Evolutionary conservation across 2,329 filamentous ascomycete species (phyloP).

Genomic region (Aspergillus transmontanensis): DNA sequence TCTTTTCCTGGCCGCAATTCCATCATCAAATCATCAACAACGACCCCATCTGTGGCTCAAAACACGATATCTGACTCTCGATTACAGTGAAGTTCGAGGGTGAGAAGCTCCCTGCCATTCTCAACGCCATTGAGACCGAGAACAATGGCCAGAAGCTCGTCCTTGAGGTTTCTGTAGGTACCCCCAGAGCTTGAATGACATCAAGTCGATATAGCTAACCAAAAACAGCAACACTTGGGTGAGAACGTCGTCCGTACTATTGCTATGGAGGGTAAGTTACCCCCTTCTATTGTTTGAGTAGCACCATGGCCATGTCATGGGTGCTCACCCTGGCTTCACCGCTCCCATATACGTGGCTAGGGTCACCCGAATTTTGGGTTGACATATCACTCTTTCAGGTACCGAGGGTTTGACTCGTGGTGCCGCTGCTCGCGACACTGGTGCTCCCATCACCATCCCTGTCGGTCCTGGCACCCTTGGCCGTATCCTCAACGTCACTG

Average conservation of each 20-base stretch:
- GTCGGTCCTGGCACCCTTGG: conserved; percentile 92
- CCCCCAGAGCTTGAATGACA: conserved; percentile 20
- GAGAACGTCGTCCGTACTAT: conserved; percentile 99
- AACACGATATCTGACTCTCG: conserved; percentile 32
- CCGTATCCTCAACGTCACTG: conserved; percentile 99
- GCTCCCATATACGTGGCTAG: not conserved
- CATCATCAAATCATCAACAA: conserved; percentile 37
- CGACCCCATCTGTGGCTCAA: conserved; percentile 28
- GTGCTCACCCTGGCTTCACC: conserved; percentile 2
- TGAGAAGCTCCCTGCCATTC: conserved; percentile 91
- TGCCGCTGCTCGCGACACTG: conserved; percentile 80
- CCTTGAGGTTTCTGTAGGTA: conserved; percentile 90
- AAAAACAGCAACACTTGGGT: conserved; percentile 90
- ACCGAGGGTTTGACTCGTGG: conserved; percentile 99
- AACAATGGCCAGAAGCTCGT: conserved; percentile 95
- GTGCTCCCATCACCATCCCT: conserved; percentile 92
- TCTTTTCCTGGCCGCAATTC: conserved; percentile 43
- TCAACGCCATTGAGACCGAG: conserved; percentile 90
- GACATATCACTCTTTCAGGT: conserved; percentile 57
- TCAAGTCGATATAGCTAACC: conserved; percentile 26
- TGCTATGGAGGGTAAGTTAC: conserved; percentile 95
- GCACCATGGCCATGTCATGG: not conserved
- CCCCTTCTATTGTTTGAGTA: not conserved
- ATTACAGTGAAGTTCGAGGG: conserved; percentile 90
- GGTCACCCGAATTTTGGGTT: not conserved